A percentile compares a stretch with the other conserved stretches of the same genome.
These are phyloP conservation scores for Euphorbia tirucalli DNA, from an alignment of 345 rosid species.

Conservation along the genomic window DNA sequence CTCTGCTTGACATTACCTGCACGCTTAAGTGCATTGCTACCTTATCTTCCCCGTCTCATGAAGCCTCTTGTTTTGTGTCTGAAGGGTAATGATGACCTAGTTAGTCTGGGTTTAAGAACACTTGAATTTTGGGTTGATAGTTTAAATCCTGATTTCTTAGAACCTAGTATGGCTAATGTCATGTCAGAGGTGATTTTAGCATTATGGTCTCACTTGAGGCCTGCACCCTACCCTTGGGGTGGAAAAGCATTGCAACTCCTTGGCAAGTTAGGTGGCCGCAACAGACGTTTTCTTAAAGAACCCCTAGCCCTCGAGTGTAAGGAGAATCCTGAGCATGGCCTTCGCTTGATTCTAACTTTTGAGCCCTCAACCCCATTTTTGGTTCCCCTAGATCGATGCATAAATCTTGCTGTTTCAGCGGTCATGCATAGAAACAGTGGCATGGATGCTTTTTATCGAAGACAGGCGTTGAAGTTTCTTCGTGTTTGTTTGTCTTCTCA, in stretches of 20 bases:
- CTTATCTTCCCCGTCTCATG: conserved; percentile 87
- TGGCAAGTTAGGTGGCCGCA: conserved; percentile 98
- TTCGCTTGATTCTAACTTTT: conserved; percentile 93
- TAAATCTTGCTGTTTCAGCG: conserved; percentile 93
- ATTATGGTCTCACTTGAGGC: conserved; percentile 94
- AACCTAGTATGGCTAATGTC: conserved; percentile 96
- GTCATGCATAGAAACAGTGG: conserved; percentile 61
- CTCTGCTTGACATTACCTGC: conserved; percentile 94
- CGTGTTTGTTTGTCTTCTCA: conserved; percentile 89
- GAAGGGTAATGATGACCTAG: conserved; percentile 84
- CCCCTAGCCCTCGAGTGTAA: conserved; percentile 97
- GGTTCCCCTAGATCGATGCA: conserved; percentile 89
- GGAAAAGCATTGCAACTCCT: conserved; percentile 90
- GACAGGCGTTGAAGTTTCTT: conserved; percentile 84
- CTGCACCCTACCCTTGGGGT: conserved; percentile 94
- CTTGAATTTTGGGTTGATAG: conserved; percentile 99
- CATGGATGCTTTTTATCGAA: conserved; percentile 76
- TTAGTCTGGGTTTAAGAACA: conserved; percentile 83
- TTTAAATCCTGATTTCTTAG: conserved; percentile 95
- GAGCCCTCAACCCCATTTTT: conserved; percentile 93
- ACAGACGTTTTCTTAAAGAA: conserved; percentile 92
- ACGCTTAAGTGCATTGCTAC: conserved; percentile 91
- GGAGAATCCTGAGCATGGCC: conserved; percentile 97
- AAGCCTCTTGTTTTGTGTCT: conserved; percentile 91
- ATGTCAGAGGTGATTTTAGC: conserved; percentile 97